A percentile compares a stretch with the other conserved stretches of the same genome.
phyloP scores from a whole-genome alignment of 179 eudicot genomes.

The Beta corolliflora region DNA sequence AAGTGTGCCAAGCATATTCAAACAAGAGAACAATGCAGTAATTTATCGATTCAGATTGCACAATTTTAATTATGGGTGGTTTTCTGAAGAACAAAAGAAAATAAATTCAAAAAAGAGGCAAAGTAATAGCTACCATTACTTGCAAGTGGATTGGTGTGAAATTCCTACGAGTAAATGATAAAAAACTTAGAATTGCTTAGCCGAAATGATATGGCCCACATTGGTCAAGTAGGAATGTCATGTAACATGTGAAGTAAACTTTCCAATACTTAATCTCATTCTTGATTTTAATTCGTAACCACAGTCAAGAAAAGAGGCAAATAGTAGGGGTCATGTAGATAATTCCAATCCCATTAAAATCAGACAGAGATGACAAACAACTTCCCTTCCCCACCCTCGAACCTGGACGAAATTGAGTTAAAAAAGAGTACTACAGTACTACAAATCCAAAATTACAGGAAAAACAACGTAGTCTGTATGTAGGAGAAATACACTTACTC shows the following conservation, averaged over 20 bases:
- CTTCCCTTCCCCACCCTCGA: not conserved
- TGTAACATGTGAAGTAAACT: not conserved
- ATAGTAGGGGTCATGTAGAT: not conserved
- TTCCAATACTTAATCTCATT: not conserved
- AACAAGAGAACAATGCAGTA: not conserved
- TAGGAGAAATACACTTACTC: conserved; percentile 47
- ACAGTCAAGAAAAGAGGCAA: not conserved
- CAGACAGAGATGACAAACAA: not conserved
- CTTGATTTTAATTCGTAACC: not conserved
- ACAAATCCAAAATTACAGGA: not conserved
- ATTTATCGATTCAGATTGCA: not conserved
- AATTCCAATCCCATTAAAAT: not conserved
- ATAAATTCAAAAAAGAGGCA: not conserved
- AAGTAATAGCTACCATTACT: not conserved
- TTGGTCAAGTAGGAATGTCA: not conserved
- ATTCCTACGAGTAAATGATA: not conserved
- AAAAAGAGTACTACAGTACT: not conserved
- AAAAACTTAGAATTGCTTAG: not conserved
- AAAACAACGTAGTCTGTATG: not conserved
- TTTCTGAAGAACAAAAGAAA: not conserved
- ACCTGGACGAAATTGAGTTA: not conserved
- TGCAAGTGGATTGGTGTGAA: not conserved
- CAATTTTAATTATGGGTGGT: too few relatives aligned
- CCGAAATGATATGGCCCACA: not conserved
- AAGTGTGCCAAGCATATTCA: not conserved